These are phyloP conservation scores for Fusarium duplospermum DNA, from an alignment of 2,329 filamentous ascomycete species.

Conservation along the genomic window DNA sequence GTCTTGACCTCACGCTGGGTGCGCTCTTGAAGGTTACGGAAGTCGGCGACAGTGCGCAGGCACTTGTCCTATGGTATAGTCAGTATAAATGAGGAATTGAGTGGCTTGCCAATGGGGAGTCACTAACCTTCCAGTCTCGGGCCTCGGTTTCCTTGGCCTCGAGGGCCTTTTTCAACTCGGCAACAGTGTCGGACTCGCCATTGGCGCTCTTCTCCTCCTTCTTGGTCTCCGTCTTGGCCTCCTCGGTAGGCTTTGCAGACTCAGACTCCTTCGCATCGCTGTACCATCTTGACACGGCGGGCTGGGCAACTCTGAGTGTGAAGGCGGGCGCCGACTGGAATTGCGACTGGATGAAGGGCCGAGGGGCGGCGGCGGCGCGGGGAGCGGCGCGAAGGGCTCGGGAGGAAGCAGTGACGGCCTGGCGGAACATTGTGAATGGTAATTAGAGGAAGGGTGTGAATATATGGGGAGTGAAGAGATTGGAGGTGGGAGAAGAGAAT, in stretches of 20 bases:
- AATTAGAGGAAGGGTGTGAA: slow-evolving; percentile 4
- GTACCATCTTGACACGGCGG: slow-evolving; percentile 57
- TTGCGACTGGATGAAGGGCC: slow-evolving; percentile 52
- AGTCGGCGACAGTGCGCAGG: slow-evolving; percentile 93
- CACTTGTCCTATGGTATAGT: slow-evolving; percentile 80
- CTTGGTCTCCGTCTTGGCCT: slow-evolving; percentile 47
- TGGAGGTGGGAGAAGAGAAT: slow-evolving; percentile 8
- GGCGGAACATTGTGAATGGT: slow-evolving; percentile 57
- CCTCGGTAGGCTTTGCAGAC: slow-evolving; percentile 42
- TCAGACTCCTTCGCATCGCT: slow-evolving; percentile 58
- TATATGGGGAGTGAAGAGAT: slow-evolving; percentile 13
- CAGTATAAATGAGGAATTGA: slow-evolving; percentile 6
- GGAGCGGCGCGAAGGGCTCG: slow-evolving; percentile 57
- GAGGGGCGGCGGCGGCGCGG: slow-evolving; percentile 50
- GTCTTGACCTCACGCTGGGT: slow-evolving; percentile 89
- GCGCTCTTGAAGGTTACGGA: slow-evolving; percentile 97
- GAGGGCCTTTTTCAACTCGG: slow-evolving; percentile 62
- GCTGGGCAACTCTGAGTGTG: slow-evolving; percentile 53
- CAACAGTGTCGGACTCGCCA: slow-evolving; percentile 51
- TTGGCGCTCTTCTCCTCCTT: slow-evolving; percentile 44
- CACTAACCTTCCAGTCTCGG: slow-evolving; percentile 84
- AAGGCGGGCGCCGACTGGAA: slow-evolving; percentile 52
- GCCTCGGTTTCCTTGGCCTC: slow-evolving; percentile 65
- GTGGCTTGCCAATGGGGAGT: not conserved
- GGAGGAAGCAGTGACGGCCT: slow-evolving; percentile 57